These are phyloP conservation scores for Pseudopithomyces chartarum DNA, from an alignment of 2,329 filamentous ascomycete genomes.

Conservation along the genomic window DNA sequence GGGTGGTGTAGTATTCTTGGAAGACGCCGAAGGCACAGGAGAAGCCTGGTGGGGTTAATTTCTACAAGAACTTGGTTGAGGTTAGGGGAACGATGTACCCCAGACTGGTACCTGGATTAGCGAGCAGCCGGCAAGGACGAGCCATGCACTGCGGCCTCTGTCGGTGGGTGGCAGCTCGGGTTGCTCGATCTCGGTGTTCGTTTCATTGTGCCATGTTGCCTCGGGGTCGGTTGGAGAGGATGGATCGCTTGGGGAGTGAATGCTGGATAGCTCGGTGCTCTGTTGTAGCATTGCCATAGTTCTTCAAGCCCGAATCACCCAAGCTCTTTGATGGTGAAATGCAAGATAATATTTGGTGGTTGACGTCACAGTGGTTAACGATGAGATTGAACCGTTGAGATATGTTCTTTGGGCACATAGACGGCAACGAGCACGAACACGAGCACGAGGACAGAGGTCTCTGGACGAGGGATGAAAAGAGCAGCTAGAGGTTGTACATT, in stretches of 20 bases:
- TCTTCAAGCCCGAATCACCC: too few species aligned
- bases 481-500: background rate
- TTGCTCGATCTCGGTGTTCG: slow-evolving; percentile 21
- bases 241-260: background rate
- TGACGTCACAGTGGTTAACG: too few species aligned
- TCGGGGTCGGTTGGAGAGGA: background rate
- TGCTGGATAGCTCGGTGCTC: slow-evolving; percentile 7
- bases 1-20: slow-evolving; percentile 26
- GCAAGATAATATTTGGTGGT: background rate
- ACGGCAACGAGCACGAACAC: too few species aligned
- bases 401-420: too few species aligned
- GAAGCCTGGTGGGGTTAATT: slow-evolving; percentile 21
- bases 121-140: slow-evolving; percentile 26
- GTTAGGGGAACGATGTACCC: slow-evolving; percentile 17
- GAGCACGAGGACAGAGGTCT: background rate
- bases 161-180: slow-evolving; percentile 19
- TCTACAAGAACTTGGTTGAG: too few species aligned
- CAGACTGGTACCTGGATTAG: slow-evolving; percentile 30
- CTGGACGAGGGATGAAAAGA: background rate
- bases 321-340: background rate
- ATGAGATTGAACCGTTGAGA: background rate
- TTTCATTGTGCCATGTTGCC: slow-evolving; percentile 5
- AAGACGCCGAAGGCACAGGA: slow-evolving; percentile 27
- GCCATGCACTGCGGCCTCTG: slow-evolving; percentile 26
- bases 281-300: slow-evolving; percentile 8